A percentile compares a stretch with the other conserved stretches of the same genome.
These are phyloP conservation scores for Colletotrichum sp. DNA, from an alignment of 2,329 filamentous ascomycete genomes.

Conservation along the genomic window DNA sequence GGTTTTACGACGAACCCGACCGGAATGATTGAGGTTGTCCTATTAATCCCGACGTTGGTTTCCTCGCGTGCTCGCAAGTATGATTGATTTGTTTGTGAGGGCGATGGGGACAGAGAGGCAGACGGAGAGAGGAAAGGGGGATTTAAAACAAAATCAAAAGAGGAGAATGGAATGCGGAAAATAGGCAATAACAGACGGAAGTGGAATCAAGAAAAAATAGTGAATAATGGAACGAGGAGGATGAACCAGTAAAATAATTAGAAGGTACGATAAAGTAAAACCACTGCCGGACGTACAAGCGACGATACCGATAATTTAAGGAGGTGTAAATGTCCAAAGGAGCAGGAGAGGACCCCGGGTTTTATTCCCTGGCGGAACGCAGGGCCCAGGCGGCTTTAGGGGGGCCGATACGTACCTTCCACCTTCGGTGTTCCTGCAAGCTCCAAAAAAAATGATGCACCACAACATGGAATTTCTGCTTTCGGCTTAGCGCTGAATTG, in stretches of 20 bases:
- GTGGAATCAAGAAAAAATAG: neutral
- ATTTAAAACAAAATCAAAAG: too few species aligned
- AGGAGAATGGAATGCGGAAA: neutral
- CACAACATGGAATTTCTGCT: slow-evolving; percentile 22
- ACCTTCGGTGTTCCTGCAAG: neutral
- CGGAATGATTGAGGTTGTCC: neutral
- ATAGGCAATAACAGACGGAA: neutral
- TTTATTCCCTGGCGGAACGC: neutral
- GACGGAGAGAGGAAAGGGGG: neutral
- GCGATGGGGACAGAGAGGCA: neutral
- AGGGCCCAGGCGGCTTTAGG: neutral
- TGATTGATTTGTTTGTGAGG: neutral
- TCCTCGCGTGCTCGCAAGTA: neutral
- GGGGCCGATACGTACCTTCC: slow-evolving; percentile 3
- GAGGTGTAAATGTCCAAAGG: neutral
- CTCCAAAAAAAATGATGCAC: slow-evolving; percentile 15
- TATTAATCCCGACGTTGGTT: neutral
- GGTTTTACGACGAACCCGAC: neutral
- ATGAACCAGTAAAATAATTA: neutral
- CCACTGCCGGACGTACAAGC: neutral
- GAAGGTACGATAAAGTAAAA: neutral
- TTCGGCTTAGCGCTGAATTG: slow-evolving; percentile 31
- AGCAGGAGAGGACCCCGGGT: neutral
- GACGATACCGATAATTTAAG: neutral
- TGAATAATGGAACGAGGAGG: neutral